A percentile compares a stretch with the other conserved stretches of the same genome.
Conservation (phyloP, 345 rosid genomes). For the Eucalyptus cladocalyx region DNA sequence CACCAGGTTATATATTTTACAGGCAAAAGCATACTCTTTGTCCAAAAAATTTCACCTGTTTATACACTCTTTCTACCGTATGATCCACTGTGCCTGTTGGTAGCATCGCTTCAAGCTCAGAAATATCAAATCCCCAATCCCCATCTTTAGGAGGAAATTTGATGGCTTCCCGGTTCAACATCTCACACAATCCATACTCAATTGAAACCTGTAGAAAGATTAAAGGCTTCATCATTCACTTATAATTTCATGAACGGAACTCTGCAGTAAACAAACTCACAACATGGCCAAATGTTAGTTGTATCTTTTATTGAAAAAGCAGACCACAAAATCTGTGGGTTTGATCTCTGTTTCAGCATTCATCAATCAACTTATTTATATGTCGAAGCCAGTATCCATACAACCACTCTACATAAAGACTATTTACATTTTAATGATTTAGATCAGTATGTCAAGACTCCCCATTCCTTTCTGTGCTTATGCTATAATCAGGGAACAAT, state of each 20-base stretch:
- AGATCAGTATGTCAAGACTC: not conserved
- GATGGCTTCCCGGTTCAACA: constrained; percentile 58
- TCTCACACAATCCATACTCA: constrained; percentile 84
- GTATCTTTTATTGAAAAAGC: not conserved
- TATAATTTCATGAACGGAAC: not conserved
- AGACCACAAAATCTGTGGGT: not conserved
- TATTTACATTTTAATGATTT: not conserved
- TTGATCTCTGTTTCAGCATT: not conserved
- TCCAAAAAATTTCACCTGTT: constrained; percentile 32
- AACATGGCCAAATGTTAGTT: not conserved
- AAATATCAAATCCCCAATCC: constrained; percentile 37
- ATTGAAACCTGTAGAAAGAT: constrained; percentile 42
- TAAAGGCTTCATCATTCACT: not conserved
- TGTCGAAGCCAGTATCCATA: not conserved
- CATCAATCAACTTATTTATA: not conserved
- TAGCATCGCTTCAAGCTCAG: constrained; percentile 56
- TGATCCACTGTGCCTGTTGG: constrained; percentile 64
- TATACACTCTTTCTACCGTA: constrained; percentile 31
- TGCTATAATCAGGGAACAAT: not conserved
- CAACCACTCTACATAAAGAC: not conserved
- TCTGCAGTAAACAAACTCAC: not conserved
- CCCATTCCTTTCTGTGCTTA: not conserved
- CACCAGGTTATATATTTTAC: not conserved
- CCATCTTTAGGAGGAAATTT: constrained; percentile 62
- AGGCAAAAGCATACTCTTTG: not conserved